Conservation (phyloP, 805 yeast genomes). For the Starmerella cellae region DNA sequence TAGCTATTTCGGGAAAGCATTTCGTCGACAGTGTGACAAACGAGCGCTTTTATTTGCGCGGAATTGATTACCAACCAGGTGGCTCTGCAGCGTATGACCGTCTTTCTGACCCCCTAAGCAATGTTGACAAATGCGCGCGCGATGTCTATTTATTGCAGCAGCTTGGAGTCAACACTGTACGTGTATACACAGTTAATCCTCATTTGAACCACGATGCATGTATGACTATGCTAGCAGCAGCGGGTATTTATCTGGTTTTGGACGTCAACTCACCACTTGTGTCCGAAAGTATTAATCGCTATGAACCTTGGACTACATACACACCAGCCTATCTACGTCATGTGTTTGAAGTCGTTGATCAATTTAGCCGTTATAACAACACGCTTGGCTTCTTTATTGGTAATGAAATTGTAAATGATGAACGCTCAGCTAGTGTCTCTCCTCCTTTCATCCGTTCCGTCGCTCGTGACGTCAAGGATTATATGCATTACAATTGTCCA, state of each 20-base stretch:
- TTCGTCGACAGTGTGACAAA: conserved; percentile 64
- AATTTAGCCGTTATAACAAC: conserved; percentile 72
- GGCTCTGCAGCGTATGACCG: conserved; percentile 62
- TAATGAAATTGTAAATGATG: conserved; percentile 78
- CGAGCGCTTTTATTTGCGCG: conserved; percentile 63
- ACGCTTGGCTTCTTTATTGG: conserved; percentile 88
- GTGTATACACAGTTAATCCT: conserved; percentile 81
- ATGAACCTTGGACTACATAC: conserved; percentile 89
- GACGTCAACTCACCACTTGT: conserved; percentile 83
- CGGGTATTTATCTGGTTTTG: conserved; percentile 80
- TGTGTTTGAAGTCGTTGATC: conserved; percentile 64
- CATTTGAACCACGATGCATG: conserved; percentile 72
- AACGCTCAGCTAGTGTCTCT: conserved; percentile 43
- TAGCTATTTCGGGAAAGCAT: conserved; percentile 52
- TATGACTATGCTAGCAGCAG: conserved; percentile 80
- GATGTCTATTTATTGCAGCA: conserved; percentile 71
- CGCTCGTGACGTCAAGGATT: conserved; percentile 66
- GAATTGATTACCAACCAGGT: conserved; percentile 94
- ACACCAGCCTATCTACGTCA: conserved; percentile 57
- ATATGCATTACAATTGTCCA: conserved; percentile 43
- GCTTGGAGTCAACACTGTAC: conserved; percentile 71
- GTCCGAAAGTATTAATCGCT: conserved; percentile 69
- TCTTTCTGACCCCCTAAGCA: conserved; percentile 60
- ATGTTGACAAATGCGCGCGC: conserved; percentile 58
- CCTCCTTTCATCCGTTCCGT: conserved; percentile 70